Conservation (phyloP, 768 basidiomycete genomes). For the Mrakia hoshinonis region DNA sequence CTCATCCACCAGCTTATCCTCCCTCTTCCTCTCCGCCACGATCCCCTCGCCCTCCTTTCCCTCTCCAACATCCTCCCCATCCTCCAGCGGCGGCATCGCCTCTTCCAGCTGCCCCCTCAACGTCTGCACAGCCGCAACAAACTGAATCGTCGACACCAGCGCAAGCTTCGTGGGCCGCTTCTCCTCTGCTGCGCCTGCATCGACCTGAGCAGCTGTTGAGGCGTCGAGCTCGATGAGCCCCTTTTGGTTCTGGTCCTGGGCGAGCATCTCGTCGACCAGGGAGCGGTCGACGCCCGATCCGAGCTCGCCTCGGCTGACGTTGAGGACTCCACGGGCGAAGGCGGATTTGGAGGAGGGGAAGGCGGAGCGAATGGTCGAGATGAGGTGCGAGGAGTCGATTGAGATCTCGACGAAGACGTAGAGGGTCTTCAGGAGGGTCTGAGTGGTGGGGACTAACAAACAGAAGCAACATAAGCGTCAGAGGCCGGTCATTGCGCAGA, state of each 20-base stretch:
- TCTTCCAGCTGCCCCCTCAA: slow-evolving; percentile 66
- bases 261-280: slow-evolving; percentile 13
- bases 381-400: slow-evolving; percentile 77
- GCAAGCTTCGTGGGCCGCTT: slow-evolving; percentile 59
- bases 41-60: slow-evolving; percentile 27
- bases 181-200: neutral
- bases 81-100: slow-evolving; percentile 33
- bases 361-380: slow-evolving; percentile 75
- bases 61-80: neutral
- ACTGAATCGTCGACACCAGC: slow-evolving; percentile 94
- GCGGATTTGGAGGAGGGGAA: slow-evolving; percentile 65
- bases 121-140: slow-evolving; percentile 80
- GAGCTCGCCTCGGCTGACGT: neutral
- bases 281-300: slow-evolving; percentile 1
- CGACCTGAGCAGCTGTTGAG: neutral
- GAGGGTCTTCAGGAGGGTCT: slow-evolving; percentile 84
- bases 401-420: slow-evolving; percentile 97
- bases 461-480: neutral
- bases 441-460: slow-evolving; percentile 77
- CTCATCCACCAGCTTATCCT: slow-evolving; percentile 31
- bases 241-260: neutral
- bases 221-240: slow-evolving; percentile 13
- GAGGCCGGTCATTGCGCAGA: neutral
- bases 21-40: slow-evolving; percentile 22
- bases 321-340: slow-evolving; percentile 58